phyloP scores from a whole-genome alignment of 2,329 filamentous ascomycete species.

The Nigrospora oryzae region DNA sequence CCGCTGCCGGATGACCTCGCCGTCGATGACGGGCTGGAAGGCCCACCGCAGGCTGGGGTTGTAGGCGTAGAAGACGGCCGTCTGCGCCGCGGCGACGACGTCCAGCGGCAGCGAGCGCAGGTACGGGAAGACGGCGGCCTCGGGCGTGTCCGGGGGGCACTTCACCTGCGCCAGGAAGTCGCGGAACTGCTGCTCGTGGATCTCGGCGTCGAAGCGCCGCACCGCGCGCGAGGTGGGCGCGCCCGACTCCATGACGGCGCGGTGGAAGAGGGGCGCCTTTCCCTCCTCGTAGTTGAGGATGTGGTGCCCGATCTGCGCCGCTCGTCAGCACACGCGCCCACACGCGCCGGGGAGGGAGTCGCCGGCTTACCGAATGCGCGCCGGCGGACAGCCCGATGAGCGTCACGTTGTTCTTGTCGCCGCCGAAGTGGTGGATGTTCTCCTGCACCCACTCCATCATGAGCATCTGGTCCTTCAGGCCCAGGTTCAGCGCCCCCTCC shows the following conservation, averaged over 20 bases:
- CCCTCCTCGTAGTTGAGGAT: conserved; percentile 33
- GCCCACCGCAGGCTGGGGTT: conserved; percentile 29
- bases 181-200: conserved; percentile 39
- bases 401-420: conserved; percentile 38
- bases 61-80: conserved; percentile 23
- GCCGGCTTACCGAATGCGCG: conserved; percentile 35
- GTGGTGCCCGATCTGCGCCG: conserved; percentile 43
- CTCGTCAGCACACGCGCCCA: background rate
- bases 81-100: conserved; percentile 21
- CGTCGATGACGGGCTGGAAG: conserved; percentile 46
- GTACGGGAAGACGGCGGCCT: conserved; percentile 33
- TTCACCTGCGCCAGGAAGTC: conserved; percentile 37
- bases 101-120: conserved; percentile 27
- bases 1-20: conserved; percentile 15
- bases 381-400: conserved; percentile 40
- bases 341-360: too few species aligned
- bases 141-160: conserved; percentile 32
- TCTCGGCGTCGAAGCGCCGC: conserved; percentile 29
- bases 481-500: conserved; percentile 48
- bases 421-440: conserved; percentile 44
- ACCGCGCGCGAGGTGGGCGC: conserved; percentile 30
- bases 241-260: conserved; percentile 29
- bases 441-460: conserved; percentile 46
- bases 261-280: conserved; percentile 22
- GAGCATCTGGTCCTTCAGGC: conserved; percentile 42